Percentiles rank a stretch among this genome's conserved stretches.
Conservation (phyloP, 169 alveolate species). For the Besnoitia besnoiti region DNA sequence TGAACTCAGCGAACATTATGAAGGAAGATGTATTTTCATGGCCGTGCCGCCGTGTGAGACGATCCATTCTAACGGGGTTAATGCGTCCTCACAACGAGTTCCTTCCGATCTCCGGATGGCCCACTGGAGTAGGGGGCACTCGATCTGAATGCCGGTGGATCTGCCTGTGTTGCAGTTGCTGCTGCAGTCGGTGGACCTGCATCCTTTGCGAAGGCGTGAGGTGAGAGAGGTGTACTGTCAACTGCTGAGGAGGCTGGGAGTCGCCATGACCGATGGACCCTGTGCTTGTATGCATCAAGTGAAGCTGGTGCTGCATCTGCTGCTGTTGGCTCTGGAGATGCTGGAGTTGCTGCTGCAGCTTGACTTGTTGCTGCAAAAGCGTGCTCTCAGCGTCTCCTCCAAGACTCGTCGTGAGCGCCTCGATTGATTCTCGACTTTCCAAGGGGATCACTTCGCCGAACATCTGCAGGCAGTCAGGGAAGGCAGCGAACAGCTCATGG, state of each 20-base stretch:
- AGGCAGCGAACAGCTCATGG: no score
- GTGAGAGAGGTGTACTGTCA: constrained; percentile 25
- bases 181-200: constrained; percentile 33
- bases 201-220: constrained; percentile 27
- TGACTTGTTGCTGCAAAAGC: neutral
- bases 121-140: neutral
- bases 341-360: constrained; percentile 15
- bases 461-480: no score
- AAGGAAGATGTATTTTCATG: no score
- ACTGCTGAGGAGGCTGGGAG: neutral
- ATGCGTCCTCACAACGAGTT: neutral
- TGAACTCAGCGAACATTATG: no score
- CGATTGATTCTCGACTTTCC: neutral
- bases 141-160: neutral
- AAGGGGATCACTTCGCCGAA: neutral
- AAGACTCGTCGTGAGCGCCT: neutral
- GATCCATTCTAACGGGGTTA: no score
- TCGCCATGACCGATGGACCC: neutral
- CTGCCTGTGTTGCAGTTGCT: neutral
- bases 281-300: neutral
- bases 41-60: no score
- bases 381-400: neutral
- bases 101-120: constrained; percentile 14
- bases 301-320: constrained; percentile 18
- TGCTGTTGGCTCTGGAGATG: constrained; percentile 17